These are phyloP conservation scores for Sphaerulina populicola DNA, from an alignment of 2,329 filamentous ascomycete species.

Conservation along the genomic window DNA sequence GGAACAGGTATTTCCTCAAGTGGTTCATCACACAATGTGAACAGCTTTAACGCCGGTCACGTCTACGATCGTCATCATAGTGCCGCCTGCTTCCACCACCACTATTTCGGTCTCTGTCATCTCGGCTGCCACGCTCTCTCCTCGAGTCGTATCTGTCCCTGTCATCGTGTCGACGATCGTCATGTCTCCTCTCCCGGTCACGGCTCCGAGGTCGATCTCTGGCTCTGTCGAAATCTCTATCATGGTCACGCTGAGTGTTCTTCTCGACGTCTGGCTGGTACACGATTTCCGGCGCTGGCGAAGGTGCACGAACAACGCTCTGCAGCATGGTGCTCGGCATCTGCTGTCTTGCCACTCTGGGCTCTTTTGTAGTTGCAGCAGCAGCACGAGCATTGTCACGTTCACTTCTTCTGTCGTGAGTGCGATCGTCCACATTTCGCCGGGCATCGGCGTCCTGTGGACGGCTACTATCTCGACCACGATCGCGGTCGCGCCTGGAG, in stretches of 20 bases:
- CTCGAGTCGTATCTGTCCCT: slow-evolving; percentile 22
- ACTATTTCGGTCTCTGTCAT: slow-evolving; percentile 14
- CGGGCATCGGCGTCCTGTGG: slow-evolving; percentile 16
- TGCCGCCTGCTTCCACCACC: slow-evolving; percentile 15
- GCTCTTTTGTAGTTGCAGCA: slow-evolving; percentile 66
- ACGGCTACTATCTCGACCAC: slow-evolving; percentile 20
- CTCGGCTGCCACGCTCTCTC: slow-evolving; percentile 19
- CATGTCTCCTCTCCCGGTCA: slow-evolving; percentile 25
- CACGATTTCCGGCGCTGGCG: slow-evolving; percentile 6
- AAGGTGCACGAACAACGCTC: slow-evolving; percentile 6
- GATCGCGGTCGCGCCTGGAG: slow-evolving; percentile 8
- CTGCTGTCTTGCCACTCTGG: slow-evolving; percentile 43
- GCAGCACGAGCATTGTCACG: slow-evolving; percentile 70
- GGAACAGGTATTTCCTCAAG: not conserved
- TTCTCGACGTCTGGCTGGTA: slow-evolving; percentile 18
- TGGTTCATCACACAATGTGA: not conserved
- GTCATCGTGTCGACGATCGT: slow-evolving; percentile 25
- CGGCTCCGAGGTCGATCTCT: slow-evolving; percentile 20
- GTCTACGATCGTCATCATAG: slow-evolving; percentile 17
- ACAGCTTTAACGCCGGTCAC: not conserved
- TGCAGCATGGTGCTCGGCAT: slow-evolving; percentile 5
- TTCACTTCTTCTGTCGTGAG: slow-evolving; percentile 55
- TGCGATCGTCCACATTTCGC: slow-evolving; percentile 1
- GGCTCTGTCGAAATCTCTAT: slow-evolving; percentile 24
- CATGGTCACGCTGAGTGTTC: slow-evolving; percentile 20